Percentiles rank a stretch among this genome's conserved stretches.
These are phyloP conservation scores for Haplosporangium sp. DNA, from an alignment of 371 early-diverging fungal genomes.

Conservation along the genomic window DNA sequence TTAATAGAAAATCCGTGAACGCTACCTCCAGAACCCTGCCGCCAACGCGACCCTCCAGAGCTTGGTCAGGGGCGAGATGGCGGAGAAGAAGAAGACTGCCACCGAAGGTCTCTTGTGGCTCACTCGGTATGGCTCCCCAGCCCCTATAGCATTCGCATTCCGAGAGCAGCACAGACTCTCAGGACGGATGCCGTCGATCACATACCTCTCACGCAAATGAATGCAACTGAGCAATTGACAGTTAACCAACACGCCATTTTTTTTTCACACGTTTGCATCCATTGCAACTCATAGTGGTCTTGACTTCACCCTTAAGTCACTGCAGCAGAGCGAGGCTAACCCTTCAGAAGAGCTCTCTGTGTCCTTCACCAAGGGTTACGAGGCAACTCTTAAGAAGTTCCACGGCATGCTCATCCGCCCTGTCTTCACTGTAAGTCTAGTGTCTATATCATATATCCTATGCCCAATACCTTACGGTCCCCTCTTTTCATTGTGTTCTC, in stretches of 20 bases:
- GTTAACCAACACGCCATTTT: not conserved
- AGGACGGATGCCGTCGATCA: too few species aligned
- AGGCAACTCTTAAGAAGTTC: slow-evolving; percentile 76
- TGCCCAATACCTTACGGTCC: not conserved
- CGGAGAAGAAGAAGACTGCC: slow-evolving; percentile 80
- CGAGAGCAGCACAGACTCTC: too few species aligned
- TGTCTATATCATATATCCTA: not conserved
- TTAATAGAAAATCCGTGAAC: slow-evolving; percentile 83
- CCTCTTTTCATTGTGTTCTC: not conserved
- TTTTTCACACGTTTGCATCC: not conserved
- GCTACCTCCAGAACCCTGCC: slow-evolving; percentile 70
- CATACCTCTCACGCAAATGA: too few species aligned
- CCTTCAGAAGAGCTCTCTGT: slow-evolving; percentile 80
- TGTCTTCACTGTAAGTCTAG: slow-evolving; percentile 73
- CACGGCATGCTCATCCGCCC: slow-evolving; percentile 89
- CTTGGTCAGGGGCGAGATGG: slow-evolving; percentile 77
- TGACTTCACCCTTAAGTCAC: slow-evolving; percentile 86
- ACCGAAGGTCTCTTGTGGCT: slow-evolving; percentile 95
- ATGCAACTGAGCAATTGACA: too few species aligned
- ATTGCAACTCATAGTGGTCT: slow-evolving; percentile 70
- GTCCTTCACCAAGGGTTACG: slow-evolving; percentile 89
- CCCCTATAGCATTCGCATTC: not conserved
- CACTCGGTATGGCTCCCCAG: slow-evolving; percentile 70
- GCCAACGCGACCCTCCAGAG: slow-evolving; percentile 84
- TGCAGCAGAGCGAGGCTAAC: slow-evolving; percentile 77